Percentiles rank a stretch among this genome's conserved stretches.
These are phyloP conservation scores for Carallia pectinifolia DNA, from an alignment of 345 rosid species.

Conservation along the genomic window DNA sequence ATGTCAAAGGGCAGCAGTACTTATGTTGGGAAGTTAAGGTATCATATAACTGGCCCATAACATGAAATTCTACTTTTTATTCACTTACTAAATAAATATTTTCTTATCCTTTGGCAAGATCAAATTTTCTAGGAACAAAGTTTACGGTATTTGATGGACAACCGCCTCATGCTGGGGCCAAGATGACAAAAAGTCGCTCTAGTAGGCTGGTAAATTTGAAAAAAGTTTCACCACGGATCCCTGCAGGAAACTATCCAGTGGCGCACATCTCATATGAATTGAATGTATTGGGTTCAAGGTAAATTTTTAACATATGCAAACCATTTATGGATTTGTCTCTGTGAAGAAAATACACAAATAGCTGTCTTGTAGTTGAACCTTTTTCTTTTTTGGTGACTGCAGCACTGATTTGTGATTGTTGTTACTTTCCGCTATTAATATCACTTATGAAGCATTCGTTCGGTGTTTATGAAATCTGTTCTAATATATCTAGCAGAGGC, in stretches of 20 bases:
- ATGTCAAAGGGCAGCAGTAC: conserved; percentile 29
- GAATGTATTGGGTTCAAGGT: conserved; percentile 37
- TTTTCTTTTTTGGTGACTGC: background rate
- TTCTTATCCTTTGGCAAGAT: conserved; percentile 18
- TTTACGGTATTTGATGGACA: conserved; percentile 34
- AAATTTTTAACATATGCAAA: background rate
- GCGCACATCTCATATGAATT: conserved; percentile 33
- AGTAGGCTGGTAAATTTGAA: conserved; percentile 32
- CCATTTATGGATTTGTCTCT: background rate
- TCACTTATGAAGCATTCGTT: background rate
- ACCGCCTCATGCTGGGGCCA: conserved; percentile 36
- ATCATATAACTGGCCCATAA: background rate
- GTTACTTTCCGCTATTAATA: background rate
- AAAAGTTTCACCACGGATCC: conserved; percentile 33
- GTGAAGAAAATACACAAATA: background rate
- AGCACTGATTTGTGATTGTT: background rate
- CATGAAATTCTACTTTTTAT: background rate
- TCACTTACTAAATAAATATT: background rate
- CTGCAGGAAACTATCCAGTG: conserved; percentile 33
- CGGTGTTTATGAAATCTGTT: background rate
- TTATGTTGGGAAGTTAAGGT: conserved; percentile 36
- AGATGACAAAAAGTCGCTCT: conserved; percentile 32
- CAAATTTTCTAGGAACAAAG: conserved; percentile 36
- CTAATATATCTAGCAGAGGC: conserved; percentile 20
- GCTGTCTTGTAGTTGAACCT: background rate